phyloP scores from a whole-genome alignment of 257 asterid species.

The Schizonepeta tenuifolia region DNA sequence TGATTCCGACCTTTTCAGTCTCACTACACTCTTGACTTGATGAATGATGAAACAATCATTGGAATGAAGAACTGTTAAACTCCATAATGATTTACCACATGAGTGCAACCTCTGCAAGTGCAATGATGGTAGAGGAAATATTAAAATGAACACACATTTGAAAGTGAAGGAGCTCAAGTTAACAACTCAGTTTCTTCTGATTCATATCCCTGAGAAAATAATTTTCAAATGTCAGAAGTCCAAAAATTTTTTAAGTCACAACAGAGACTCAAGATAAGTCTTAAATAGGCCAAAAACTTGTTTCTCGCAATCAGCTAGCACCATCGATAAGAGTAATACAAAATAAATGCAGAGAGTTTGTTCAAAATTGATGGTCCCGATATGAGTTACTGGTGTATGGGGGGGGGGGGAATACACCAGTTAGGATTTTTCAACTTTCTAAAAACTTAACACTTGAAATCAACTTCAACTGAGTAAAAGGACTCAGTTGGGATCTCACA shows the following conservation, averaged over 20 bases:
- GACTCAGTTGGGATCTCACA: too few relatives aligned
- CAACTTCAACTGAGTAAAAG: too few relatives aligned
- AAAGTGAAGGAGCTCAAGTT: slow-evolving; percentile 41
- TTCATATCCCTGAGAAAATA: slow-evolving; percentile 59
- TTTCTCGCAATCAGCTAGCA: not conserved
- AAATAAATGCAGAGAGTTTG: not conserved
- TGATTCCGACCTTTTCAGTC: slow-evolving; percentile 31
- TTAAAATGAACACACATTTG: slow-evolving; percentile 13
- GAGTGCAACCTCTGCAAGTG: not conserved
- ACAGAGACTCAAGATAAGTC: not conserved
- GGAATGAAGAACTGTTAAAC: not conserved
- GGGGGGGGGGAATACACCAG: too few relatives aligned
- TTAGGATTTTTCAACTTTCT: too few relatives aligned
- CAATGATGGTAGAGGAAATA: slow-evolving; percentile 1
- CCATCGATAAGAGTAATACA: not conserved
- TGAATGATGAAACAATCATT: not conserved
- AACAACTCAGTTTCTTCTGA: slow-evolving; percentile 54
- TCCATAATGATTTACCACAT: not conserved
- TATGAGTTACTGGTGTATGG: too few relatives aligned
- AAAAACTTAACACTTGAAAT: too few relatives aligned
- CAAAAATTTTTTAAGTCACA: not conserved
- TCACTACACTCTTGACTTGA: not conserved
- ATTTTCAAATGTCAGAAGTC: slow-evolving; percentile 27
- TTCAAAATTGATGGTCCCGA: too few relatives aligned
- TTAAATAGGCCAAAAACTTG: not conserved